Percentiles rank a stretch among this genome's conserved stretches.
Conservation (phyloP, 805 yeast species). For the Metschnikowia corniflorae region DNA sequence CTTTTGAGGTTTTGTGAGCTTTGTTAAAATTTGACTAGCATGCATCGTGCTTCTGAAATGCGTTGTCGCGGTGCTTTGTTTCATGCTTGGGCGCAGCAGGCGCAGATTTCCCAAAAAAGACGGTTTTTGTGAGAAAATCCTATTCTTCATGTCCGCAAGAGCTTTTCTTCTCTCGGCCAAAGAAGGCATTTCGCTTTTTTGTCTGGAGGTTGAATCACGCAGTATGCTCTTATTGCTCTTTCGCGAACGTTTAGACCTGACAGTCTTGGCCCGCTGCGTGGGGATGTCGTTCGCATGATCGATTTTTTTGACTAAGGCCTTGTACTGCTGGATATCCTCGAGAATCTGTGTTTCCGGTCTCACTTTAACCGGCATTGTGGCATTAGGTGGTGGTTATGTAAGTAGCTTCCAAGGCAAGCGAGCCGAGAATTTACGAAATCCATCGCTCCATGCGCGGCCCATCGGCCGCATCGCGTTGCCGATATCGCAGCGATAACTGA, state of each 20-base stretch:
- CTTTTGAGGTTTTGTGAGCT: background rate
- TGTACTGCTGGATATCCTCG: conserved; percentile 5
- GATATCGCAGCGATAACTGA: no score
- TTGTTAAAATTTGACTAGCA: no score
- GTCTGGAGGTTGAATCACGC: no score
- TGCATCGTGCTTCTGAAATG: no score
- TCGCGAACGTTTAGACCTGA: background rate
- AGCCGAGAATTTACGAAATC: no score
- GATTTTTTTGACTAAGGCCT: background rate
- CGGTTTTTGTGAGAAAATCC: conserved; percentile 1
- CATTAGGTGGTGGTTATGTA: no score
- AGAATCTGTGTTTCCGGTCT: conserved; percentile 6
- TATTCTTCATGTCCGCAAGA: background rate
- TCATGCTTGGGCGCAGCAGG: background rate
- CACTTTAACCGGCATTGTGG: conserved; percentile 6
- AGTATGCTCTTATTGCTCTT: no score
- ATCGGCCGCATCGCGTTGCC: conserved; percentile 5
- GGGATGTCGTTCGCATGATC: conserved; percentile 5
- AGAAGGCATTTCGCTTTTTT: background rate
- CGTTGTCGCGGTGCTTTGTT: background rate
- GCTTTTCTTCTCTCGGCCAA: background rate
- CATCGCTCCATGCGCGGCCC: conserved; percentile 7
- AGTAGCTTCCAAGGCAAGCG: no score
- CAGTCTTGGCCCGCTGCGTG: conserved; percentile 3
- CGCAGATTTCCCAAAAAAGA: background rate